phyloP scores from a whole-genome alignment of 176 grass and related monocot species.

The maize (Zea mays) region Zm-B73-REFERENCE-NAM-5.0 NC_050098.1:16315501-16316000 shows the following conservation, averaged over 20 bases:
- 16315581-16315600: constrained; percentile 10
- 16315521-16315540: constrained; percentile 92
- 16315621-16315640: background rate
- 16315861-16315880: background rate
- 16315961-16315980: background rate
- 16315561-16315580: background rate
- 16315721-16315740: constrained; percentile 11
- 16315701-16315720: constrained; percentile 5
- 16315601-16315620: background rate
- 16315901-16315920: background rate
- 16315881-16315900: background rate
- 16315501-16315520: constrained; percentile 97
- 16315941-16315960: constrained; percentile 2
- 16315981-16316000: background rate
- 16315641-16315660: background rate
- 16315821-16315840: background rate
- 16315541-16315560: constrained; percentile 5
- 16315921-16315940: background rate
- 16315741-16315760: constrained; percentile 4
- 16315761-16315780: background rate
- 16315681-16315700: background rate
- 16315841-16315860: constrained; percentile 19
- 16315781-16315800: constrained; percentile 25
- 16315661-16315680: constrained; percentile 22
- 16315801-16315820: background rate